These are phyloP conservation scores for Boeremia lycopersici DNA, from an alignment of 2,329 filamentous ascomycete species.

Conservation along the genomic window DNA sequence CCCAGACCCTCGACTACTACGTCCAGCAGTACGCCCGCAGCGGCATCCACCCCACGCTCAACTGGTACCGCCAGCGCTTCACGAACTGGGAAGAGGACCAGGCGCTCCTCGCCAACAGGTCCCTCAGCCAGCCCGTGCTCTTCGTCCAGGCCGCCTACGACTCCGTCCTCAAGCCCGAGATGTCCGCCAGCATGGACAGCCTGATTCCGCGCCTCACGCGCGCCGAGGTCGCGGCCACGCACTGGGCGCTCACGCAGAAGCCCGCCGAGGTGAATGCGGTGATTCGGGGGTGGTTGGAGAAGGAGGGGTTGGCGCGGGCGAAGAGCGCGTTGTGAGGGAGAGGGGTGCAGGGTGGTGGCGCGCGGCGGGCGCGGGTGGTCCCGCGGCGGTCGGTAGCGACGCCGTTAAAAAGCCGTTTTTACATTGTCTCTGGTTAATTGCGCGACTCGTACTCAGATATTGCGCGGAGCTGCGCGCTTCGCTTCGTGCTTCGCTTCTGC, in stretches of 20 bases:
- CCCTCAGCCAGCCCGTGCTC: constrained; percentile 61
- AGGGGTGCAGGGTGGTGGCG: neutral
- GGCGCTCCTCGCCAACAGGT: constrained; percentile 38
- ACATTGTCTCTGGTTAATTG: no score
- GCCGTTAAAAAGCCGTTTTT: no score
- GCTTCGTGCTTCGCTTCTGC: neutral
- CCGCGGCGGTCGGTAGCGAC: neutral
- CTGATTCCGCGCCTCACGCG: constrained; percentile 68
- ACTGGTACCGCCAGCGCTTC: constrained; percentile 82
- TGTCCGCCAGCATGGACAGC: constrained; percentile 74
- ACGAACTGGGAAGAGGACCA: constrained; percentile 80
- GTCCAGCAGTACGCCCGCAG: constrained; percentile 71
- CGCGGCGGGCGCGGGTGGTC: neutral
- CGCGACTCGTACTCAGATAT: neutral
- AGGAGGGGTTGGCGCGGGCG: constrained; percentile 54
- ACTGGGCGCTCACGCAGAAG: constrained; percentile 84
- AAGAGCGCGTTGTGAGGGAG: constrained; percentile 52
- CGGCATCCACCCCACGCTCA: constrained; percentile 79
- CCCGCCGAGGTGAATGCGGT: constrained; percentile 72
- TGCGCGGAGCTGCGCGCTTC: neutral
- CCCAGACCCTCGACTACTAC: constrained; percentile 70
- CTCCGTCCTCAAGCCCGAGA: constrained; percentile 70
- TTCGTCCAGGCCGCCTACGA: constrained; percentile 78
- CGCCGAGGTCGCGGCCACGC: constrained; percentile 70
- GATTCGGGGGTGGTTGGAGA: constrained; percentile 70